Evolutionary conservation across 2,329 filamentous ascomycete species (phyloP), one percentile per base, ranked within the genome.

Genomic region (Pleoardoris graminearum): DNA sequence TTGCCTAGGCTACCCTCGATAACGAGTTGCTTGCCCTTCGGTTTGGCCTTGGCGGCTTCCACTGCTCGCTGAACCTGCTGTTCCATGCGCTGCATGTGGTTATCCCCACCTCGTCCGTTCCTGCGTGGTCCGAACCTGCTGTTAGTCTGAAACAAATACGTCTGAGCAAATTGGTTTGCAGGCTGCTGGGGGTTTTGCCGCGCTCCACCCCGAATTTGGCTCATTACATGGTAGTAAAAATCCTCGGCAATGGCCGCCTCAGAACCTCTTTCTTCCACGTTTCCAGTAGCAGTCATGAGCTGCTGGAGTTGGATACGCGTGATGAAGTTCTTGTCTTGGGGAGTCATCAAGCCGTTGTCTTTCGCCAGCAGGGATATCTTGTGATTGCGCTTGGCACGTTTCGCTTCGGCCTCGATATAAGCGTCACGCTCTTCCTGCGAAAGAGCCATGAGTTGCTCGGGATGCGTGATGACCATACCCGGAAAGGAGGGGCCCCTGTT

Each of bases 241-340:
- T 99, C 94, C 65, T 99, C 94, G 1, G 86, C 83, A 32, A 97
- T 81, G 6, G 89, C 86, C 30, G 90, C 85, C 68, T 97, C 92
- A 0, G 86, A 85, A 39, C 88, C 88, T 39, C 87, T 83, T 57
- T 96, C 91, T 48, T 87, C 87, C 3, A 91, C 83, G 65, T 91
- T 94, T 8, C 93, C 93, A 21, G 91, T 96, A 7, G 94, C 92
- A 10, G 93, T 87, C 48, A 99, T 90, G 30, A 99, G 83, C 71
- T 99, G 94, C 76, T 99, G 94, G 47, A 99, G 82, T 72, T 99
- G 94, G 60, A 99, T 99, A 16, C 94, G 87, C 4, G 94, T 97
- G 61, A 99, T 96, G 75, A 97, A 99, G 72, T 97, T 99, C 81
- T 99, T 99, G 76, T 99, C 94, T 70, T 97, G 93, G 0, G 94